Percentiles rank a stretch among this genome's conserved stretches.
Conservation (phyloP, 352 stramenopile species). For the Globisporangium echinulatum region DNA sequence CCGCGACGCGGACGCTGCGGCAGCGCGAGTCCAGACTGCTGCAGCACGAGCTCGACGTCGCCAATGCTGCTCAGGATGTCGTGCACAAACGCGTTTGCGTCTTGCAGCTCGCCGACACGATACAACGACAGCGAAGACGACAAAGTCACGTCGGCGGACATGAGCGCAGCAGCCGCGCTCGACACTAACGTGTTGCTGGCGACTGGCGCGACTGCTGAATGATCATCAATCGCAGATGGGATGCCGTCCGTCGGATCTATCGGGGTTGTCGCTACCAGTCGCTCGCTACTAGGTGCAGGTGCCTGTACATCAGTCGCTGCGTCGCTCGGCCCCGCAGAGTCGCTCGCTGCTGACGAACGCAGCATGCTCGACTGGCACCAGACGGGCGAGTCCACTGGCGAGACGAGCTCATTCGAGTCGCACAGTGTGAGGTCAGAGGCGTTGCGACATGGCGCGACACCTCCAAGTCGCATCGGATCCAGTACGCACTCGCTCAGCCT, state of each 20-base stretch:
- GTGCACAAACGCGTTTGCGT: slow-evolving; percentile 40
- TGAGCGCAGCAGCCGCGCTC: too few relatives aligned
- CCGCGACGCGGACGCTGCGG: background rate
- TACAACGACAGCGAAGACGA: background rate
- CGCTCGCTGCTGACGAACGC: background rate
- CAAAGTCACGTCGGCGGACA: too few relatives aligned
- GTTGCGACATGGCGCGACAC: background rate
- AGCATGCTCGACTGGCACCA: too few relatives aligned
- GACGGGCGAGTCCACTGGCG: background rate
- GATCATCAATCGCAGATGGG: too few relatives aligned
- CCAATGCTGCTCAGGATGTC: slow-evolving; percentile 58
- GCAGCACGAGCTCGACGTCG: slow-evolving; percentile 50
- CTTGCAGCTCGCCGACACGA: slow-evolving; percentile 10
- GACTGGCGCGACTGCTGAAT: too few relatives aligned
- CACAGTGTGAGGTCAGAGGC: background rate
- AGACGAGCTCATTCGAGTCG: slow-evolving; percentile 5
- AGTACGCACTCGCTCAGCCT: too few relatives aligned
- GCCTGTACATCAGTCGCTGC: background rate
- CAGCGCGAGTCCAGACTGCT: slow-evolving; percentile 19
- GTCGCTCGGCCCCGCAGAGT: background rate
- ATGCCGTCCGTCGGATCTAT: too few relatives aligned
- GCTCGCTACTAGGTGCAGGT: too few relatives aligned
- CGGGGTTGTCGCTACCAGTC: too few relatives aligned
- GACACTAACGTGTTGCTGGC: too few relatives aligned
- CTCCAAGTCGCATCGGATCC: background rate